Evolutionary conservation across 768 basidiomycete species (phyloP).

Genomic region (Podaxis pistillaris): DNA sequence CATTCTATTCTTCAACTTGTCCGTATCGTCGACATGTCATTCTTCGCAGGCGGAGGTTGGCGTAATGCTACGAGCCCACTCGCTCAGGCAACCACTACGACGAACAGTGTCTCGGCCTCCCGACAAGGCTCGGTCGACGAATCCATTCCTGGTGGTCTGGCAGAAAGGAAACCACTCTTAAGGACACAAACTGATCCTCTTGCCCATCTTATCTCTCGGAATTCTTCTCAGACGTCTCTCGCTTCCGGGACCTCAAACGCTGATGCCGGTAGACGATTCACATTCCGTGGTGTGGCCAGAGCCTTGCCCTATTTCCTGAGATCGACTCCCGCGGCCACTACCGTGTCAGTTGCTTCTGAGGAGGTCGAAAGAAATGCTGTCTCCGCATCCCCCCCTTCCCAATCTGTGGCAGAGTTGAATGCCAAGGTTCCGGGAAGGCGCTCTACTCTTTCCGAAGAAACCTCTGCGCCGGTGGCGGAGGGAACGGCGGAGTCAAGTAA

Average conservation of each 20-base stretch:
- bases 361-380: not conserved
- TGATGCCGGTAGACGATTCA: not conserved
- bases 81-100: conserved; percentile 4
- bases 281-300: conserved; percentile 3
- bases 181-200: conserved; percentile 1
- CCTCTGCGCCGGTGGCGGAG: not conserved
- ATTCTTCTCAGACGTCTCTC: not conserved
- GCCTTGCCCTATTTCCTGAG: conserved; percentile 8
- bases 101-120: not conserved
- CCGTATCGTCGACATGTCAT: conserved; percentile 1
- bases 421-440: not conserved
- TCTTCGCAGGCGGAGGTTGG: conserved; percentile 10
- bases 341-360: not conserved
- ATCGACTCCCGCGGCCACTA: not conserved
- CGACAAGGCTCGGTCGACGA: not conserved
- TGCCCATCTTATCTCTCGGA: not conserved
- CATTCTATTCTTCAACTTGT: not conserved
- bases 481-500: not conserved
- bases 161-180: not conserved
- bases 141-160: not conserved
- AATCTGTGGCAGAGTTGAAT: not conserved
- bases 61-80: not conserved
- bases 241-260: not conserved
- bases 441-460: not conserved
- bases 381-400: not conserved